Conservation (phyloP, 495 filamentous ascomycete genomes). For the Pyronema omphalodes region DNA sequence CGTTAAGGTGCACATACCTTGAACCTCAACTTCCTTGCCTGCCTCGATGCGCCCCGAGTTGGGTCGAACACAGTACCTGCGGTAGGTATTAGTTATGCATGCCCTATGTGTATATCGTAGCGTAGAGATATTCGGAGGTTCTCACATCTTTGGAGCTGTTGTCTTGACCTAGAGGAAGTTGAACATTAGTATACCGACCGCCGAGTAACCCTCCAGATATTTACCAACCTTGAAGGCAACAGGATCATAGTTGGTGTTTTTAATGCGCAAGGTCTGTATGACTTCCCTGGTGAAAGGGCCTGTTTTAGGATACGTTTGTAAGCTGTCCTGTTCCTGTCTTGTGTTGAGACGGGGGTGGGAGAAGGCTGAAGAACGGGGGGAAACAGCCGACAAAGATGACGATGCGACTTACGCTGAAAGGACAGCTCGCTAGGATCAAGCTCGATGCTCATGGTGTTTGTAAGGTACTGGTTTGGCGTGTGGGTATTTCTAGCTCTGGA, state of each 20-base stretch:
- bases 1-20: constrained; percentile 41
- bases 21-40: constrained; percentile 72
- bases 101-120: not conserved
- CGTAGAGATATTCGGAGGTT: constrained; percentile 2
- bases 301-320: constrained; percentile 23
- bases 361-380: not conserved
- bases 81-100: constrained; percentile 2
- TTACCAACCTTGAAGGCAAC: constrained; percentile 86
- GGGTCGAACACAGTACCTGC: constrained; percentile 89
- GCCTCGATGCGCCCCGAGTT: constrained; percentile 91
- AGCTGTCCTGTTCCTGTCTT: too few species aligned
- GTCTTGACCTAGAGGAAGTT: constrained; percentile 65
- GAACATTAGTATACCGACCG: too few species aligned
- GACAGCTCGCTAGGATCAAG: constrained; percentile 79
- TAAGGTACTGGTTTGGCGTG: not conserved
- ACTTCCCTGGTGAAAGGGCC: constrained; percentile 89
- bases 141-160: constrained; percentile 96
- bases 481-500: too few species aligned
- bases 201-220: not conserved
- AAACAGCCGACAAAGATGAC: not conserved
- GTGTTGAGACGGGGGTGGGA: not conserved
- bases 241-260: constrained; percentile 57
- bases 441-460: constrained; percentile 65
- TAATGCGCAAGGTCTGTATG: constrained; percentile 60
- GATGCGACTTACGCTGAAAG: constrained; percentile 60